Conservation (phyloP, 2,329 filamentous ascomycete genomes). For the Akanthomyces muscarius region DNA sequence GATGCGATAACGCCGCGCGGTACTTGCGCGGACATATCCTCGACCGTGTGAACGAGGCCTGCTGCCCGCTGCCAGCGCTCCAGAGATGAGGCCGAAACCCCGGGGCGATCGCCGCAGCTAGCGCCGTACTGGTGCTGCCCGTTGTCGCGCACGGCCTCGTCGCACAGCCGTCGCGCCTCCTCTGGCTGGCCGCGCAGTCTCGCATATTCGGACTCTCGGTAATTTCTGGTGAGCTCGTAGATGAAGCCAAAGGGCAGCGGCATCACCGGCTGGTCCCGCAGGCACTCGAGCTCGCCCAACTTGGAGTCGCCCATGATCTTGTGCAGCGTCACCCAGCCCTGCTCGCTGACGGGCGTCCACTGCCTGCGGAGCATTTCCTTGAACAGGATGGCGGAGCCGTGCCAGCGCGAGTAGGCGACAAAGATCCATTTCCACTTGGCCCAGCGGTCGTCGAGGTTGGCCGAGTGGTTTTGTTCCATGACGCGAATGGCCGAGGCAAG, state of each 20-base stretch:
- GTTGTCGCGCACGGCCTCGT: conserved; percentile 3
- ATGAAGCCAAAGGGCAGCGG: conserved; percentile 14
- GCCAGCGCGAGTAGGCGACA: conserved; percentile 16
- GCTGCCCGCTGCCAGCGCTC: conserved; percentile 3
- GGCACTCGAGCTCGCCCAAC: conserved; percentile 12
- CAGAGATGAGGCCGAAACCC: conserved; percentile 16
- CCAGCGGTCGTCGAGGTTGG: conserved; percentile 1
- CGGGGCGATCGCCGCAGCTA: conserved; percentile 3
- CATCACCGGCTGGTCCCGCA: conserved; percentile 9
- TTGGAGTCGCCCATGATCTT: conserved; percentile 15
- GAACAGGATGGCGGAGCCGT: conserved; percentile 12
- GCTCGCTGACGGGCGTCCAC: conserved; percentile 14
- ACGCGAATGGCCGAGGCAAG: conserved; percentile 1
- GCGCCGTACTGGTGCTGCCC: not conserved
- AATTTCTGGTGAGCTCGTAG: conserved; percentile 10
- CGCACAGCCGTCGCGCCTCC: conserved; percentile 4
- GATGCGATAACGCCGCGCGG: not conserved
- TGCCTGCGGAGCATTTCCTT: conserved; percentile 14
- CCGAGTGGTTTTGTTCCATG: conserved; percentile 15
- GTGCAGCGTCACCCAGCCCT: conserved; percentile 13
- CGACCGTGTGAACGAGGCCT: not conserved
- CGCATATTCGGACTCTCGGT: conserved; percentile 16
- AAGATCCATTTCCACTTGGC: conserved; percentile 15
- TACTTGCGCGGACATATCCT: not conserved
- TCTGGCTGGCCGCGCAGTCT: conserved; percentile 7